Evolutionary conservation across 2,329 filamentous ascomycete genomes (phyloP), one percentile per base, ranked within the genome.

Genomic region (Neofusicoccum cordaticola): DNA sequence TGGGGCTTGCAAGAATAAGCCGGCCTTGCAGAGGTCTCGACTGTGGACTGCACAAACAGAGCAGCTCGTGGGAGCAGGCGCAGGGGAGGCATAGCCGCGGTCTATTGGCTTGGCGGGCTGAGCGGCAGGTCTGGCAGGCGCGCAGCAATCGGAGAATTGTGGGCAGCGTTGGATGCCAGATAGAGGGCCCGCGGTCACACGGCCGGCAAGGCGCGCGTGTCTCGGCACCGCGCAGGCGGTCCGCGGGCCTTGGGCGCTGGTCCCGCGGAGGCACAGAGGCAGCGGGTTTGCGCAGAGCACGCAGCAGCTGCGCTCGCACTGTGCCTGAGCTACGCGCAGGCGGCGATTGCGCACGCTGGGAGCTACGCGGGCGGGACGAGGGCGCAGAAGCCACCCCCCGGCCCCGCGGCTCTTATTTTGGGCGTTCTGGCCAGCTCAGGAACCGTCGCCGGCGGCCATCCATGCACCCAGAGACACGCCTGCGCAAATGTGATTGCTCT

Each of bases 101-200:
- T 47, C 41, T 60, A 60, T 60, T 60, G 56, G 56, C 56, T 60
- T 60, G 56, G 56, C 56, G 17, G 53, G 41, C 56, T 60, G 27
- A 34, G 13, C 42, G 56, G 56, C 56, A 37, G n/a, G 31, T 35
- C 17, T 44, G 37, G 51, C 35, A 22, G 51, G 51, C 27, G 37
- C 8, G 13, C 42, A 44, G 42, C 53, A 45, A 13, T 60, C 56
- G 56, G 56, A 60, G 56, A 60, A 60, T 60, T 60, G 41, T 35
- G 39, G 41, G 42, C 42, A 47, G 17, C 35, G 31, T 39, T 34
- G 39, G 41, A 5, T 35, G 31, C 13, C 17, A 48, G 22, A 50
- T 22, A 9, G 17, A 31, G 27, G 27, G 27, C 27, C 27, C 9
- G 8, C 13, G 48, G 48, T 51, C 48, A 51, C 48, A 51, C 48